Evolutionary conservation across 345 rosid genomes (phyloP).

Genomic region (Eucalyptus regnans): DNA sequence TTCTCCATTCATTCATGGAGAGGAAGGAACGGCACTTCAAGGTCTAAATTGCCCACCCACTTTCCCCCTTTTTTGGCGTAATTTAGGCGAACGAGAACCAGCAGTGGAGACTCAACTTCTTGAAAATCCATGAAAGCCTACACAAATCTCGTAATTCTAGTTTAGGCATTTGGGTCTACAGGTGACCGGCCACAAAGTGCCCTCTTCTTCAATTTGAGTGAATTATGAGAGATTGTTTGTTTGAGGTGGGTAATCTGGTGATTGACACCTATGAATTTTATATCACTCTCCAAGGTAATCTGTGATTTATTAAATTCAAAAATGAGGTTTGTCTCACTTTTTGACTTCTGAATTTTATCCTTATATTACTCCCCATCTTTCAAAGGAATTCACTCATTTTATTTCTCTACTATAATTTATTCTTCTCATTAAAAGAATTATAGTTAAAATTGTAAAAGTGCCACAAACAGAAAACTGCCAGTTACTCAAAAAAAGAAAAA

Average conservation of each 20-base stretch:
- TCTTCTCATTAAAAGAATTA: background rate
- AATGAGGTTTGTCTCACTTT: background rate
- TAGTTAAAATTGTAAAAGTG: background rate
- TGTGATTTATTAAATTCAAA: background rate
- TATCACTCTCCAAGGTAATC: background rate
- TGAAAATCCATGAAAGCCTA: background rate
- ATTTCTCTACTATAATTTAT: background rate
- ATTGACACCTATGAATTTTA: background rate
- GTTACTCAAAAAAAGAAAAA: background rate
- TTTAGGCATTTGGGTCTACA: background rate
- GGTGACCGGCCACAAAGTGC: background rate
- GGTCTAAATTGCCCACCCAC: background rate
- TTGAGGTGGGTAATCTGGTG: background rate
- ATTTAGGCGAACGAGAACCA: background rate
- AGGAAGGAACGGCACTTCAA: background rate
- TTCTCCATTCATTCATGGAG: background rate
- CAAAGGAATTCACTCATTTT: background rate
- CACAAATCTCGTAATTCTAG: background rate
- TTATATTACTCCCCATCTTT: background rate
- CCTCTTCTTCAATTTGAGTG: background rate
- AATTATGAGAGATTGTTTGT: background rate
- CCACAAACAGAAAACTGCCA: background rate
- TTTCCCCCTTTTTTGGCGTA: background rate
- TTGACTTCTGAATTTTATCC: background rate
- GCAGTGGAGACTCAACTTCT: background rate